These are phyloP conservation scores for Chrysanthemum makinoi DNA, from an alignment of 129 eudicot species.

Conservation along the genomic window DNA sequence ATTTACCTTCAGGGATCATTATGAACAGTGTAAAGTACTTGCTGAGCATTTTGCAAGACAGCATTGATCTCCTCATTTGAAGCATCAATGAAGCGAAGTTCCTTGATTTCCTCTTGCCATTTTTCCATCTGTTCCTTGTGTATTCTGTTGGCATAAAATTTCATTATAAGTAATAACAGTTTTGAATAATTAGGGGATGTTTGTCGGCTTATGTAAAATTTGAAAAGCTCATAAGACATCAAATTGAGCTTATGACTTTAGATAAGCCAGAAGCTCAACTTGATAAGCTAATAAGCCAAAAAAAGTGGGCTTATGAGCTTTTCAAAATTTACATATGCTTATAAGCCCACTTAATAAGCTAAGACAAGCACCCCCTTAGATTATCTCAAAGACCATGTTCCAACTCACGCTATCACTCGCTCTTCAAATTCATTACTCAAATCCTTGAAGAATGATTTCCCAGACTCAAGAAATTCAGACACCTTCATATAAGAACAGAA, in stretches of 20 bases:
- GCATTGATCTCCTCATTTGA: slow-evolving; percentile 70
- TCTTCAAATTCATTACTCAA: too few species aligned
- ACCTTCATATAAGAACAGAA: too few species aligned
- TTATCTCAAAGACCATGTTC: slow-evolving; percentile 9
- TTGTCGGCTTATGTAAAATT: too few species aligned
- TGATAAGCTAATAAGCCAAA: too few species aligned
- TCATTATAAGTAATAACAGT: slow-evolving; percentile 13
- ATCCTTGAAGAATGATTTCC: too few species aligned
- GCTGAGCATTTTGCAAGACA: slow-evolving; percentile 63
- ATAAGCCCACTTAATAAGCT: too few species aligned
- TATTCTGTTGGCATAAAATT: slow-evolving; percentile 51
- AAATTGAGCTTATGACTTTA: too few species aligned
- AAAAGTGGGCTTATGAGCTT: too few species aligned
- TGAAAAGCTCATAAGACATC: too few species aligned
- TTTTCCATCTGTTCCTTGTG: slow-evolving; percentile 89
- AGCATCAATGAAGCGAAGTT: slow-evolving; percentile 71
- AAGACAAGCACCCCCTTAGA: background rate
- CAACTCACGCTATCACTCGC: background rate
- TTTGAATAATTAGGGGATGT: background rate
- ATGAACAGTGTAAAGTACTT: slow-evolving; percentile 56
- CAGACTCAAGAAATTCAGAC: too few species aligned
- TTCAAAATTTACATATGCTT: too few species aligned
- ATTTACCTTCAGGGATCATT: slow-evolving; percentile 48
- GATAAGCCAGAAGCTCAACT: too few species aligned
- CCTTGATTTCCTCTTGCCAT: slow-evolving; percentile 90